A percentile compares a stretch with the other conserved stretches of the same genome.
phyloP scores from a whole-genome alignment of 2,329 filamentous ascomycete genomes.

The Dactylella cylindrospora region DNA sequence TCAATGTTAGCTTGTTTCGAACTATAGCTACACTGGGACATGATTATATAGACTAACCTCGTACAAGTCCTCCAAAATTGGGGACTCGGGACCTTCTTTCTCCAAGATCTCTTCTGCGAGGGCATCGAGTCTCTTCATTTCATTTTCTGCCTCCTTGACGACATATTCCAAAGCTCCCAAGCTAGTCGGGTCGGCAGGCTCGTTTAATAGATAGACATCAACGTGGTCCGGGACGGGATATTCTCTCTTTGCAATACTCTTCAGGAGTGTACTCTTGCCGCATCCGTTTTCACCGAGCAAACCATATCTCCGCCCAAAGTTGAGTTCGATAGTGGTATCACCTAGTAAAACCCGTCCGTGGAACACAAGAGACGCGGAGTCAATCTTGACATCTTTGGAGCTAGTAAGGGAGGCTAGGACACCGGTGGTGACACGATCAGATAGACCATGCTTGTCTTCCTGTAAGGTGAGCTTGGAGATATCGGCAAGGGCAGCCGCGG shows the following conservation, averaged over 20 bases:
- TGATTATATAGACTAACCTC: constrained; percentile 65
- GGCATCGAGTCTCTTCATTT: constrained; percentile 86
- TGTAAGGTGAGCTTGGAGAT: constrained; percentile 87
- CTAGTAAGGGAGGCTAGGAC: constrained; percentile 81
- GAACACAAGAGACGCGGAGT: constrained; percentile 88
- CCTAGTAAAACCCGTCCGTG: constrained; percentile 95
- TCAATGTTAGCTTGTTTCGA: not conserved
- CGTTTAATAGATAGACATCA: constrained; percentile 97
- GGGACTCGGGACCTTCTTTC: constrained; percentile 85
- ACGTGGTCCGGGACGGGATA: constrained; percentile 94
- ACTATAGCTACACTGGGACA: no score
- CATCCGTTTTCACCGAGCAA: constrained; percentile 98
- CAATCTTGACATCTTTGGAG: constrained; percentile 96
- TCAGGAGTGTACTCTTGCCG: constrained; percentile 96
- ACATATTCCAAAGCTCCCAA: constrained; percentile 96
- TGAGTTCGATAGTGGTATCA: constrained; percentile 90
- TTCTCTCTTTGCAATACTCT: constrained; percentile 89
- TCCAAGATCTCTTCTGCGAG: constrained; percentile 88
- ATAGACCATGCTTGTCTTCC: constrained; percentile 93
- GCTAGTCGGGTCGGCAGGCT: constrained; percentile 87
- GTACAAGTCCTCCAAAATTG: constrained; percentile 88
- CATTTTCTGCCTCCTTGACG: constrained; percentile 86
- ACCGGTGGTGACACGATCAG: constrained; percentile 96
- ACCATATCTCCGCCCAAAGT: constrained; percentile 89
- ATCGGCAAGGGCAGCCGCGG: constrained; percentile 71